phyloP scores from a whole-genome alignment of 1,284 basidiomycete species.

The Ceratorhiza oryzae-sativae region DNA sequence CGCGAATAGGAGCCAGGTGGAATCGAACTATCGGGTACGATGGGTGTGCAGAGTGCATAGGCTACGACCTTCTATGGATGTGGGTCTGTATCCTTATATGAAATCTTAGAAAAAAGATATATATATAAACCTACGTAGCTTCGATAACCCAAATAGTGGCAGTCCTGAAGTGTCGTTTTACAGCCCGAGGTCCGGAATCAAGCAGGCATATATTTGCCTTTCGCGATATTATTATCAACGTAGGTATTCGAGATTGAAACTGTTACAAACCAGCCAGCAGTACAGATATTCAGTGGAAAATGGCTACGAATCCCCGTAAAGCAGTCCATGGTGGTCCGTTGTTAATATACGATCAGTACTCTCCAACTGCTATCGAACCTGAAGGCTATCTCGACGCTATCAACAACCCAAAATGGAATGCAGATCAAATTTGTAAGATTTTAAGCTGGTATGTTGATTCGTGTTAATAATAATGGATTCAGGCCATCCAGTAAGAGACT shows the following conservation, averaged over 20 bases:
- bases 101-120: background rate
- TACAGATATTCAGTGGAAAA: constrained; percentile 59
- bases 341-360: constrained; percentile 53
- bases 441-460: background rate
- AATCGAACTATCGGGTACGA: constrained; percentile 38
- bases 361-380: constrained; percentile 60
- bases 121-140: background rate
- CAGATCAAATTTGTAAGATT: constrained; percentile 57
- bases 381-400: constrained; percentile 60
- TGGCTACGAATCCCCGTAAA: constrained; percentile 59
- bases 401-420: constrained; percentile 57
- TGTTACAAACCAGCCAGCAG: constrained; percentile 60
- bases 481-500: constrained; percentile 54
- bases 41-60: constrained; percentile 52
- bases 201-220: constrained; percentile 48
- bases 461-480: constrained; percentile 26
- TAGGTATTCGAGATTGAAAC: constrained; percentile 54
- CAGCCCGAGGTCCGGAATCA: constrained; percentile 59
- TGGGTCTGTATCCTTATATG: constrained; percentile 46
- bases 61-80: constrained; percentile 59
- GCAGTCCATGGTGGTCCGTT: constrained; percentile 56
- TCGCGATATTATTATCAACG: too few relatives aligned
- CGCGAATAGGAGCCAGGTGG: constrained; percentile 22
- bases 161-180: constrained; percentile 55
- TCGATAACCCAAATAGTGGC: constrained; percentile 48